Conservation (phyloP, 371 early-diverging fungal genomes). For the Apophysomyces ossiformis region DNA sequence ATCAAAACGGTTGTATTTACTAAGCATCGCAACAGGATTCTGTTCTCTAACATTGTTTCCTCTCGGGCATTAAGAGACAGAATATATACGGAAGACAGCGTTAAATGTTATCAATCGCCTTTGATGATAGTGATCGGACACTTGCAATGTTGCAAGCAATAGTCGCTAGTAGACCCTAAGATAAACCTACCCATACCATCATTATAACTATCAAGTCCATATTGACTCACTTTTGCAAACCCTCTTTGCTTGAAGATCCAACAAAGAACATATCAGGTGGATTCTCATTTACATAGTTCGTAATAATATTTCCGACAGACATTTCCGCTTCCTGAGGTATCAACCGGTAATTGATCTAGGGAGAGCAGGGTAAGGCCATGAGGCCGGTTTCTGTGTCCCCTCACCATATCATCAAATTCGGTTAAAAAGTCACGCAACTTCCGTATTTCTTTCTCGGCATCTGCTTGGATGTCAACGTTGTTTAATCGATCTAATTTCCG, state of each 20-base stretch:
- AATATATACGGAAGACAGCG: too few species aligned
- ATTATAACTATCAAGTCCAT: neutral
- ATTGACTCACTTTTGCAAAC: conserved; percentile 33
- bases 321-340: conserved; percentile 13
- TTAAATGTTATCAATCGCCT: neutral
- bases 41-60: too few species aligned
- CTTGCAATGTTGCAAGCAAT: conserved; percentile 36
- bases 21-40: too few species aligned
- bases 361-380: neutral
- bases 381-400: neutral
- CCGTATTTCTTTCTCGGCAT: conserved; percentile 20
- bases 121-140: conserved; percentile 39
- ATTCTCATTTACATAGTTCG: conserved; percentile 26
- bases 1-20: too few species aligned
- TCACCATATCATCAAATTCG: conserved; percentile 20
- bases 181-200: conserved; percentile 23
- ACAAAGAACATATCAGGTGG: conserved; percentile 35
- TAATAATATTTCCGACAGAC: conserved; percentile 26
- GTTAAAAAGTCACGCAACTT: conserved; percentile 1
- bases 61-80: too few species aligned
- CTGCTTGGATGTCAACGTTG: conserved; percentile 34
- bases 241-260: conserved; percentile 37
- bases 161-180: conserved; percentile 40
- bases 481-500: conserved; percentile 35
- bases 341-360: neutral